Percentiles rank a stretch among this genome's conserved stretches.
Conservation (phyloP, 352 stramenopile species). For the Globisporangium cederbergense region DNA sequence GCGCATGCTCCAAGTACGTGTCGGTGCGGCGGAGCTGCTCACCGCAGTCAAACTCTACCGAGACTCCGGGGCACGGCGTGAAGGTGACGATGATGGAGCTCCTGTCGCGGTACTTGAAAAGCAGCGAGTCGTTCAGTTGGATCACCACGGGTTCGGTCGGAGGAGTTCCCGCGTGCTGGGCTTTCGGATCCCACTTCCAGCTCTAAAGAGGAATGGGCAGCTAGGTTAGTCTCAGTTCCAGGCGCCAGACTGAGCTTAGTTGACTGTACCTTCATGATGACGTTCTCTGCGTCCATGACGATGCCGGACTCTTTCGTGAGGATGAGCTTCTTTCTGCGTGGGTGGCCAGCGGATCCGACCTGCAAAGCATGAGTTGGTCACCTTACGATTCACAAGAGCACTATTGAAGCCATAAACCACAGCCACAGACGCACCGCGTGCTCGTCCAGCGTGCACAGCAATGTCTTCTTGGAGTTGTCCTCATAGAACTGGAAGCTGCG, state of each 20-base stretch:
- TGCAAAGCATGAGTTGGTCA: conserved; percentile 12
- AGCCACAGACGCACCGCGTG: conserved; percentile 40
- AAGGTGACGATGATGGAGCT: conserved; percentile 69
- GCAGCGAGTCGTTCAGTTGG: conserved; percentile 63
- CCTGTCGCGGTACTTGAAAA: conserved; percentile 67
- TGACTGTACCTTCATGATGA: conserved; percentile 46
- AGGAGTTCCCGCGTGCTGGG: conserved; percentile 55
- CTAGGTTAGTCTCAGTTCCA: too few relatives aligned
- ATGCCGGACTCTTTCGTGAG: conserved; percentile 65
- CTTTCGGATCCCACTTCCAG: conserved; percentile 69
- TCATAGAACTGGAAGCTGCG: conserved; percentile 64
- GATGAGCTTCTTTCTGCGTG: conserved; percentile 55
- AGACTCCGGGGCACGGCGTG: conserved; percentile 45
- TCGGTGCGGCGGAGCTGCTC: conserved; percentile 63
- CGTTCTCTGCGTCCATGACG: conserved; percentile 42
- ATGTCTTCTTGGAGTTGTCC: conserved; percentile 50
- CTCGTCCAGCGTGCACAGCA: conserved; percentile 63
- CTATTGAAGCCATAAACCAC: neutral
- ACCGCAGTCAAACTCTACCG: conserved; percentile 65
- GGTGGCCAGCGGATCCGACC: conserved; percentile 54
- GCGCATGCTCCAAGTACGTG: conserved; percentile 66
- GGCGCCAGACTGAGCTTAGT: too few relatives aligned
- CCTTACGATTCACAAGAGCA: neutral
- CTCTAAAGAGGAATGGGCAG: conserved; percentile 18
- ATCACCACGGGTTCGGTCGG: conserved; percentile 59